Evolutionary conservation across 129 eudicot genomes (phyloP), one percentile per base, ranked within the genome.

Genomic region (Flaveria sonorensis): DNA sequence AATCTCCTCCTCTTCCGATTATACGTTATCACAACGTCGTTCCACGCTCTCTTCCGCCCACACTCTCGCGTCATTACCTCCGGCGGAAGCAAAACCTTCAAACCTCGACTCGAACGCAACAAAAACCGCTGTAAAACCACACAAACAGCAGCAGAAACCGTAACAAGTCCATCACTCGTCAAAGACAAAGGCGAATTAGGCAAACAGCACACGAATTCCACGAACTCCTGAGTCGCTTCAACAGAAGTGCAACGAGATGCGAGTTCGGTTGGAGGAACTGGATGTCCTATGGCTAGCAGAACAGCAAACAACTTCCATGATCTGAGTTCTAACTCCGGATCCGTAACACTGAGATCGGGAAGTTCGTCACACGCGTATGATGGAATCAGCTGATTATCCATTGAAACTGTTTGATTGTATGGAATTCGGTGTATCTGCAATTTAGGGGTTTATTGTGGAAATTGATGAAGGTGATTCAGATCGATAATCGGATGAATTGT

Each of bases 161-260:
- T 79, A 60, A 95, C 88, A 14, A 82, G 63, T 10, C 51, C 75
- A 52, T 74, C 77, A 3, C 21, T 64, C 5, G 82, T 81, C 46
- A 89, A 55, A 47, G 70, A 70, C 18, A 94, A 63, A 2, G 98
- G 98, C n/a, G 97, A 95, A 26, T 87, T 79, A 40, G 90, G 89
- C 57, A 88, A 71, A 1, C 79, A 83, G 40, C 92, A 87, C 15
- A 89, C 78, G 71, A 82, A 89, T 65, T 83, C 82, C 11, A 89
- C 46, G 28, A 82, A 79, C 10, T 83, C 86, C 18, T 86, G 81
- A n/a, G 89, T 52, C 12, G 78, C 62, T 23, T 42, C 36, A 79
- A 86, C 57, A 21, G 80, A 73, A 50, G 66, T 69, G 77, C 86
- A 83, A 28, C 68, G 76, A 43, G 84, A 73, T 20, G 91, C 89